Evolutionary conservation across 495 filamentous ascomycete genomes (phyloP).

Genomic region (Chaetomium fimeti): DNA sequence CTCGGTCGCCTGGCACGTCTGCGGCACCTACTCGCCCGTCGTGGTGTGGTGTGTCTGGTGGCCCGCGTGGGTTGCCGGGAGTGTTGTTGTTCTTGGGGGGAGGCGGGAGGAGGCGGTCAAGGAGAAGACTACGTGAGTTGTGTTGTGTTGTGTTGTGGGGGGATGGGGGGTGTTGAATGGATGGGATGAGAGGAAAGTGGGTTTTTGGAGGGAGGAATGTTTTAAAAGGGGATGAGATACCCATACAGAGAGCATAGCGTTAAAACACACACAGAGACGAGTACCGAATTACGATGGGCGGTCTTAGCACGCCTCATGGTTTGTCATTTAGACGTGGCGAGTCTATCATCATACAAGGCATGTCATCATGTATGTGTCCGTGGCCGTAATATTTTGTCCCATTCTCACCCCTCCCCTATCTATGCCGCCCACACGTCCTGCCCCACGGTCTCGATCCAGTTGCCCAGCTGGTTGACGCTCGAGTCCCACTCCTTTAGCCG

Average conservation of each 20-base stretch:
- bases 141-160: not conserved
- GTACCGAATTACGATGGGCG: too few species aligned
- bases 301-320: not conserved
- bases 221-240: not conserved
- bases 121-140: conserved; percentile 28
- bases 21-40: conserved; percentile 84
- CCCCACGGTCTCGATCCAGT: conserved; percentile 88
- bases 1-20: conserved; percentile 87
- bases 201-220: not conserved
- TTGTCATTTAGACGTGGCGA: conserved; percentile 15
- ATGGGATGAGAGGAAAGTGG: too few species aligned
- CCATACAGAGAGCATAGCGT: not conserved
- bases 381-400: not conserved
- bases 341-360: conserved; percentile 17
- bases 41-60: conserved; percentile 98
- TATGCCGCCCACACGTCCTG: conserved; percentile 89
- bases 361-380: not conserved
- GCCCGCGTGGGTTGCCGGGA: conserved; percentile 83
- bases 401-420: not conserved
- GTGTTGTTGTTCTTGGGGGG: conserved; percentile 43
- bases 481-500: conserved; percentile 90
- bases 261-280: too few species aligned
- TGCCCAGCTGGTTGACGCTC: conserved; percentile 89
- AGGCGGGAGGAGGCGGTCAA: conserved; percentile 30
- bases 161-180: too few species aligned